Evolutionary conservation across 1,139 yeast species (phyloP), one percentile per base, ranked within the genome.

Genomic region (Pichia sp.): DNA sequence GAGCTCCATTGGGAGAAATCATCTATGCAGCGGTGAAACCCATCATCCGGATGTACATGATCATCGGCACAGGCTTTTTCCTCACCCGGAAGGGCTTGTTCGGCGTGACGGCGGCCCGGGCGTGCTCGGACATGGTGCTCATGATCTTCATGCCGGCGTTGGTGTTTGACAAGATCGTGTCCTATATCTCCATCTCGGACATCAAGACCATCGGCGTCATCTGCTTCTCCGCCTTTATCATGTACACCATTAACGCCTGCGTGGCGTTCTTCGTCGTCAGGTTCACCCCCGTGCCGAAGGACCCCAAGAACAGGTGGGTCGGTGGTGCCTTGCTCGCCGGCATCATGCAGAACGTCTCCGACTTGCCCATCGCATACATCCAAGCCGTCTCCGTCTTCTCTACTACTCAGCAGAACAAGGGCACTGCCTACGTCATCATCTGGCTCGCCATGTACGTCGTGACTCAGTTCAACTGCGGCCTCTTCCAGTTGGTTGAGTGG

Each of bases 401-500:
- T 0, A 58, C 72, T 1, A 78, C 68, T 2, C 82, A 89, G 62
- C 89, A 88, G 42, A 78, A 81, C 56, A 81, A 81, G 64, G 98
- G 98, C 29, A 87, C 88, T 23, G 96, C 97, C 0, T 90, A 89
- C 69, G 88, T 90, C 30, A 85, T 90, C 66, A 85, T 93, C 51
- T 89, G 88, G 70, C 75, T 89, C 50, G 89, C 93, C 3, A 80
- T 85, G 58, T 92, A 88, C 66, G 77, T 87, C 40, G 69, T 88
- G 31, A 78, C 80, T 60, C 85, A 89, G 61, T 92, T 90, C 70
- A 85, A 88, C 63, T 71, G 86, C 54, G 97, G 97, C 1, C 76
- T 90, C 19, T 85, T 83, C 67, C 76, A 82, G 58, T 69, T 90
- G 48, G 78, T 90, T 10, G 87, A 84, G 52, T 74, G 81, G 71